Percentiles rank a stretch among this genome's conserved stretches.
phyloP scores from a whole-genome alignment of 495 filamentous ascomycete genomes.

The Aspergillus bertholletiae region DNA sequence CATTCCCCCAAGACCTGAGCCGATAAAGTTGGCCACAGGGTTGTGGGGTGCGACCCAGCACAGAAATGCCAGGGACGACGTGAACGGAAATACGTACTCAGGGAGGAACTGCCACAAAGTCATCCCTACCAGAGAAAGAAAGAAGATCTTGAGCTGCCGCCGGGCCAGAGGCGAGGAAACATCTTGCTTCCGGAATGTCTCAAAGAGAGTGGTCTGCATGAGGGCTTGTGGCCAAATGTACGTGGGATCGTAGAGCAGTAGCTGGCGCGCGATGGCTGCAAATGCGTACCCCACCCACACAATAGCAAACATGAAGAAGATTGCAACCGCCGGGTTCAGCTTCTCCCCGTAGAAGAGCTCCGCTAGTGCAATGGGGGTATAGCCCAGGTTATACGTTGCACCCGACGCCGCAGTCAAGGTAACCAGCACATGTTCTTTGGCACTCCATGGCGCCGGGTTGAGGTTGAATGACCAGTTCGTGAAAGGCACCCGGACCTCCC shows the following conservation, averaged over 20 bases:
- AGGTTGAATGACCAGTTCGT: conserved; percentile 46
- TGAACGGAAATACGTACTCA: conserved; percentile 54
- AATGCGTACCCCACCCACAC: conserved; percentile 54
- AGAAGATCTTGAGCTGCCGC: conserved; percentile 54
- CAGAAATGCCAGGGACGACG: conserved; percentile 56
- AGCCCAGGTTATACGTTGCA: conserved; percentile 49
- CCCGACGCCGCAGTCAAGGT: conserved; percentile 53
- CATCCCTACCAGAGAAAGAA: conserved; percentile 44
- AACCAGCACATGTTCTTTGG: conserved; percentile 56
- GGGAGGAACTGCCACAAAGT: conserved; percentile 58
- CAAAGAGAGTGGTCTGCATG: conserved; percentile 54
- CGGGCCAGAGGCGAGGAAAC: conserved; percentile 42
- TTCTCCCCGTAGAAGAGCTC: conserved; percentile 50
- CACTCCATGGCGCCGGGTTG: conserved; percentile 54
- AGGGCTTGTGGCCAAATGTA: conserved; percentile 50
- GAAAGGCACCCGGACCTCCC: conserved; percentile 43
- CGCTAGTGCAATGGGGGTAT: conserved; percentile 46
- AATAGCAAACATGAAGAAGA: conserved; percentile 58
- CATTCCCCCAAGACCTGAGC: conserved; percentile 55
- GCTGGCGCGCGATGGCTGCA: conserved; percentile 50
- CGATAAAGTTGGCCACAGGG: conserved; percentile 54
- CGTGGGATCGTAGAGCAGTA: conserved; percentile 52
- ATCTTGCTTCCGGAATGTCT: conserved; percentile 51
- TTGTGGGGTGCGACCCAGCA: conserved; percentile 59
- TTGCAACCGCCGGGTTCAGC: conserved; percentile 46